A percentile compares a stretch with the other conserved stretches of the same genome.
Evolutionary conservation across 2,329 filamentous ascomycete genomes (phyloP).

Genomic region (Botryotinia narcissicola): DNA sequence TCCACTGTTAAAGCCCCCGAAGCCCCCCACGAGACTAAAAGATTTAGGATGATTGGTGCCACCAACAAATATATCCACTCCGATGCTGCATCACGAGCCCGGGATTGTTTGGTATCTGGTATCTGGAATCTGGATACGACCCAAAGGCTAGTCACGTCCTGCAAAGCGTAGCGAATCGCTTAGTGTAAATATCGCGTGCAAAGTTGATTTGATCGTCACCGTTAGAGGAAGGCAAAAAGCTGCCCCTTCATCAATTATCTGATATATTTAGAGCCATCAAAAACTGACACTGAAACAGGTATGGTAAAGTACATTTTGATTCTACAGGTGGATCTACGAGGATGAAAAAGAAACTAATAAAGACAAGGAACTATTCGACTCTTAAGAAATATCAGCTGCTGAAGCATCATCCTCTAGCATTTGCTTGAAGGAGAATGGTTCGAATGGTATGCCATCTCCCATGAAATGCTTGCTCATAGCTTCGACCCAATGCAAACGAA

Average conservation of each 20-base stretch:
- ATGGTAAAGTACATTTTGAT: slow-evolving; percentile 26
- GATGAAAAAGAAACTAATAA: slow-evolving; percentile 21
- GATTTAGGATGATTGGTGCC: slow-evolving; percentile 9
- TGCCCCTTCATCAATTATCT: neutral
- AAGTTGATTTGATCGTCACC: neutral
- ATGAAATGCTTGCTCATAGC: slow-evolving; percentile 98
- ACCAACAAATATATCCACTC: neutral
- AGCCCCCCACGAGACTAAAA: neutral
- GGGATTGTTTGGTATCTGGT: neutral
- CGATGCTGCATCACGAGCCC: neutral
- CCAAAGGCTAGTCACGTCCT: neutral
- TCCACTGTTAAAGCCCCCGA: neutral
- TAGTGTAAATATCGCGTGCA: neutral
- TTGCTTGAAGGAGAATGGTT: slow-evolving; percentile 83
- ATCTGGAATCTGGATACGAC: neutral
- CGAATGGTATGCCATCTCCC: slow-evolving; percentile 82
- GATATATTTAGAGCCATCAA: neutral
- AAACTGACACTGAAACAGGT: neutral
- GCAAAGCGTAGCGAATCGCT: neutral
- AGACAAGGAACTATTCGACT: slow-evolving; percentile 15
- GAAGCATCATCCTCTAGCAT: slow-evolving; percentile 79
- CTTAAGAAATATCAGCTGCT: slow-evolving; percentile 49
- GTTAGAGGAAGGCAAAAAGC: too few relatives aligned
- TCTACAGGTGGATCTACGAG: slow-evolving; percentile 33
- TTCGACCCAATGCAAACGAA: slow-evolving; percentile 93